Conservation (phyloP, 2,329 filamentous ascomycete species). For the Elsinoe necatrix region DNA sequence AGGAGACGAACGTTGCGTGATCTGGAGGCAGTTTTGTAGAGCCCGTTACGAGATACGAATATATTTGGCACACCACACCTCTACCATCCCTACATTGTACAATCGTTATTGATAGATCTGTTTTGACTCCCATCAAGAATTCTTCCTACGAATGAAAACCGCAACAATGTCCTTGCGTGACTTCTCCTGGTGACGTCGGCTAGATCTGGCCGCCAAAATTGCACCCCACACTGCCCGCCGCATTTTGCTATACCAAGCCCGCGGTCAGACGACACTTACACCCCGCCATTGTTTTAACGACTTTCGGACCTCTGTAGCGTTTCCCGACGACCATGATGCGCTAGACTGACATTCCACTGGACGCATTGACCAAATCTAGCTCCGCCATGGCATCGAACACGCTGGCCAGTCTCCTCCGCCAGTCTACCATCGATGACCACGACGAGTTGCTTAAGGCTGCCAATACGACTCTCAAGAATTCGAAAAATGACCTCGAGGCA, state of each 20-base stretch:
- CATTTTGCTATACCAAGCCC: slow-evolving; percentile 11
- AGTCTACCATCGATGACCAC: slow-evolving; percentile 58
- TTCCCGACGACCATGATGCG: neutral
- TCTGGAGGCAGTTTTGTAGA: too few species aligned
- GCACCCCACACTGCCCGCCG: slow-evolving; percentile 9
- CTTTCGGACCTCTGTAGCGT: too few species aligned
- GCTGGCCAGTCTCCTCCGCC: slow-evolving; percentile 49
- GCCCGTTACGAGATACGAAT: too few species aligned
- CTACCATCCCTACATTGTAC: too few species aligned
- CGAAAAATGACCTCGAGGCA: slow-evolving; percentile 51
- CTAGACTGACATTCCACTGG: neutral
- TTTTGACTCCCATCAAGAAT: too few species aligned
- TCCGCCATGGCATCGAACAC: slow-evolving; percentile 21
- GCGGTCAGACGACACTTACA: slow-evolving; percentile 4
- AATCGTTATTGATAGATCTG: too few species aligned
- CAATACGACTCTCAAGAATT: slow-evolving; percentile 48
- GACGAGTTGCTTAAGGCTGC: slow-evolving; percentile 62
- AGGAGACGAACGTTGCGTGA: too few species aligned
- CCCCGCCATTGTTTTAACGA: neutral
- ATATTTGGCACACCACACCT: too few species aligned
- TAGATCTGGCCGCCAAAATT: neutral
- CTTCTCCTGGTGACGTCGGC: slow-evolving; percentile 1
- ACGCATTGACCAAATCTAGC: neutral
- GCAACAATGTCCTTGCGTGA: too few species aligned
- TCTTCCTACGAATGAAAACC: too few species aligned